Percentiles rank a stretch among this genome's conserved stretches.
phyloP scores from a whole-genome alignment of 345 rosid species.

The Syzygium grande region DNA sequence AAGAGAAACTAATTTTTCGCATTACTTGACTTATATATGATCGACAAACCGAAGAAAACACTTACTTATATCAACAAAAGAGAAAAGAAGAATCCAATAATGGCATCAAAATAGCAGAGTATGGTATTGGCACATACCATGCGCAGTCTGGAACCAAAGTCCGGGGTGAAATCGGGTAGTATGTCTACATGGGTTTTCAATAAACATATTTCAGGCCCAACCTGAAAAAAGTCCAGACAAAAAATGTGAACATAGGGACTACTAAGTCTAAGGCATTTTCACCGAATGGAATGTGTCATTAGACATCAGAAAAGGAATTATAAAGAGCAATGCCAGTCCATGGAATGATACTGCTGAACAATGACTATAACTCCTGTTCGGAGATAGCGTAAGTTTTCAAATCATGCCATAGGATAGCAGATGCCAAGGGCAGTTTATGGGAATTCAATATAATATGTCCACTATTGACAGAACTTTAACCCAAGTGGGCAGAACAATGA shows the following conservation, averaged over 20 bases:
- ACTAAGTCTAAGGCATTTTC: neutral
- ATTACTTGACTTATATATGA: neutral
- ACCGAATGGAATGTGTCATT: neutral
- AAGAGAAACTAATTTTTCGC: neutral
- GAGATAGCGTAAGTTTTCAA: neutral
- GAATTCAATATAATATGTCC: neutral
- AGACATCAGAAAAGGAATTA: neutral
- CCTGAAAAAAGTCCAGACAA: slow-evolving; percentile 30
- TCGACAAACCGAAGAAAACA: neutral
- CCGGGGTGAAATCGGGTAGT: slow-evolving; percentile 85
- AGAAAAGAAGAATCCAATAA: neutral
- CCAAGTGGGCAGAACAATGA: neutral
- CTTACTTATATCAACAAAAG: neutral
- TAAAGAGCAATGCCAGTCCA: neutral
- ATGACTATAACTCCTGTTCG: neutral
- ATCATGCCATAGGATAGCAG: neutral
- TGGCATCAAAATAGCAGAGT: neutral
- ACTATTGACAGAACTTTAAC: neutral
- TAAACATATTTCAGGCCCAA: slow-evolving; percentile 92
- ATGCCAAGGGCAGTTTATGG: neutral
- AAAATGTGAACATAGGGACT: neutral
- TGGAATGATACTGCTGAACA: neutral
- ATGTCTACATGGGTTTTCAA: slow-evolving; percentile 97
- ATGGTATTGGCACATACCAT: slow-evolving; percentile 28
- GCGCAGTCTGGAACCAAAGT: slow-evolving; percentile 83